Conservation (phyloP, 164 flowering plant species). For the Stephania yunnanensis region DNA sequence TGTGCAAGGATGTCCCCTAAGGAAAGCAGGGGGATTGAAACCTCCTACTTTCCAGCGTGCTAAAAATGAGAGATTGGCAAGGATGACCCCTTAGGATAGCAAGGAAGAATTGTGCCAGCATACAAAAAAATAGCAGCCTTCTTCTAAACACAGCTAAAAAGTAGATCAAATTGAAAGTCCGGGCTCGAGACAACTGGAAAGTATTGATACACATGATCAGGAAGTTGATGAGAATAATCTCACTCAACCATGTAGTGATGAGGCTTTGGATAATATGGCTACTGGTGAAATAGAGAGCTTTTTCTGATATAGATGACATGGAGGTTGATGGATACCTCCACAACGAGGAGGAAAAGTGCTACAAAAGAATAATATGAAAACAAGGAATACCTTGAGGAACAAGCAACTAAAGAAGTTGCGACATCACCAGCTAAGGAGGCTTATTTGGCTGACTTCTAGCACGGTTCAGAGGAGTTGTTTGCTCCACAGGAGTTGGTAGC, state of each 20-base stretch:
- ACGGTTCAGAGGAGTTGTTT: too few species aligned
- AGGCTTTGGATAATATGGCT: too few species aligned
- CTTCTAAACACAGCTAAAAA: neutral
- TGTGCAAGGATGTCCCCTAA: too few species aligned
- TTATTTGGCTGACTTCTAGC: too few species aligned
- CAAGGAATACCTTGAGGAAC: too few species aligned
- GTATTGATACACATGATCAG: too few species aligned
- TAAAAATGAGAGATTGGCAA: conserved; percentile 48
- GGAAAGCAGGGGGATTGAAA: conserved; percentile 78
- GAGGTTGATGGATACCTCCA: conserved; percentile 80
- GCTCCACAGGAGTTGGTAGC: too few species aligned
- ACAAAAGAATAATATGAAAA: conserved; percentile 77
- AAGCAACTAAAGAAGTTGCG: too few species aligned
- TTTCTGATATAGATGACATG: conserved; percentile 70
- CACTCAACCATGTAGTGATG: too few species aligned
- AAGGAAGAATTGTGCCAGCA: conserved; percentile 11
- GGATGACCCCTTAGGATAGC: conserved; percentile 26
- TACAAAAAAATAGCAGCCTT: conserved; percentile 14
- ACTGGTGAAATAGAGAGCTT: conserved; percentile 55
- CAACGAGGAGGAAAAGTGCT: conserved; percentile 62
- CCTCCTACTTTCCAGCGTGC: conserved; percentile 96
- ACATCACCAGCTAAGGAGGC: too few species aligned
- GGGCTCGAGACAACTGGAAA: conserved; percentile 11
- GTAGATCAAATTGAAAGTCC: conserved; percentile 6
- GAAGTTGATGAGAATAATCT: too few species aligned